A percentile compares a stretch with the other conserved stretches of the same genome.
These are phyloP conservation scores for Solanum pinnatisectum DNA, from an alignment of 257 asterid species.

Conservation along the genomic window DNA sequence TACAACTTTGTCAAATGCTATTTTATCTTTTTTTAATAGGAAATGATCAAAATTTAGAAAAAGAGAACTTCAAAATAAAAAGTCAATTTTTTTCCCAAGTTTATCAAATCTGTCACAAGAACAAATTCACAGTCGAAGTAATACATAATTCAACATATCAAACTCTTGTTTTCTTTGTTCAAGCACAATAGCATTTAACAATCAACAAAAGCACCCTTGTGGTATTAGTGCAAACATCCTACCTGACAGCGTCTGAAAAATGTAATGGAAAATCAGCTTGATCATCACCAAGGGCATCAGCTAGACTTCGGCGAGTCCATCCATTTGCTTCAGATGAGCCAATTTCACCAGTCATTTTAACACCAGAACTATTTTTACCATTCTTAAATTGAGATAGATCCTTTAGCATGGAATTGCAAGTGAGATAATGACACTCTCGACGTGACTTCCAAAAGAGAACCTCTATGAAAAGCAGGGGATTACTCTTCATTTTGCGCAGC, in stretches of 20 bases:
- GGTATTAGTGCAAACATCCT: background rate
- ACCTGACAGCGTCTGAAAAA: conserved; percentile 9
- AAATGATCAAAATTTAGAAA: background rate
- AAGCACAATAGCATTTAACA: background rate
- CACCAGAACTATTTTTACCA: conserved; percentile 21
- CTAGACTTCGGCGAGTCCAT: conserved; percentile 69
- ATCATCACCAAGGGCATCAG: conserved; percentile 97
- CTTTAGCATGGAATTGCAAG: conserved; percentile 63
- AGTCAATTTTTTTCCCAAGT: background rate
- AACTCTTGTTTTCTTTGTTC: background rate
- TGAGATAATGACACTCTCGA: conserved; percentile 72
- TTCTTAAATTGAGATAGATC: conserved; percentile 47
- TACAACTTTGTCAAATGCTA: background rate
- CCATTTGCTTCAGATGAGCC: conserved; percentile 35
- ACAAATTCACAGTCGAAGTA: background rate
- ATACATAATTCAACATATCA: background rate
- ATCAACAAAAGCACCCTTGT: background rate
- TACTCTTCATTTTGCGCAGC: conserved; percentile 77
- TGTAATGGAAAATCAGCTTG: conserved; percentile 42
- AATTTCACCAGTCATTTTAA: conserved; percentile 28
- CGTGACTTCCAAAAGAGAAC: conserved; percentile 72
- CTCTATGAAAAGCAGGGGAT: conserved; percentile 83
- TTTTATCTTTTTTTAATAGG: background rate
- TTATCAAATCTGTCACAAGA: background rate
- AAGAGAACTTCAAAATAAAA: background rate